Evolutionary conservation across 768 basidiomycete species (phyloP).

Genomic region (Termitomyces sp.): DNA sequence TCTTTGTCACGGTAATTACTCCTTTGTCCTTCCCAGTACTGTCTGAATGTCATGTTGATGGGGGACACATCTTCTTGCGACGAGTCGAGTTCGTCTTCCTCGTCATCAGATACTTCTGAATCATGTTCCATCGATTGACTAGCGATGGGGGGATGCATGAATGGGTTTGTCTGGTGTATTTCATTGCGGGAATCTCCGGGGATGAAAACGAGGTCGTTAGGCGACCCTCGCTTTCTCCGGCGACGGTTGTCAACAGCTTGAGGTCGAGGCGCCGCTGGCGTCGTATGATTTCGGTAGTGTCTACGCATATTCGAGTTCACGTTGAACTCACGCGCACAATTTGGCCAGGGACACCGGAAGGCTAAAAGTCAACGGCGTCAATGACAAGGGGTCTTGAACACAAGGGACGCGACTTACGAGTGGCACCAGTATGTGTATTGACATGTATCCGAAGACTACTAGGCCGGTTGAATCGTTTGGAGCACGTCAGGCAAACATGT

Average conservation of each 20-base stretch:
- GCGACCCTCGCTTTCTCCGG: slow-evolving; percentile 20
- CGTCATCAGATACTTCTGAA: slow-evolving; percentile 19
- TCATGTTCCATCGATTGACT: slow-evolving; percentile 20
- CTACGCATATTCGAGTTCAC: slow-evolving; percentile 84
- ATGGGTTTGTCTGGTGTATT: neutral
- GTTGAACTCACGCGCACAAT: slow-evolving; percentile 73
- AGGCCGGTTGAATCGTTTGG: slow-evolving; percentile 63
- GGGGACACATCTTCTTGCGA: slow-evolving; percentile 10
- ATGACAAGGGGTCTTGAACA: neutral
- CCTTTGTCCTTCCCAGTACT: neutral
- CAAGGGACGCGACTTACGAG: slow-evolving; percentile 39
- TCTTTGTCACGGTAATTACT: neutral
- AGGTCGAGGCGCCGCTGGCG: slow-evolving; percentile 25
- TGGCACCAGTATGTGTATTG: slow-evolving; percentile 65
- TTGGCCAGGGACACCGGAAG: slow-evolving; percentile 68
- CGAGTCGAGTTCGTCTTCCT: slow-evolving; percentile 19
- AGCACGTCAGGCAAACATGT: slow-evolving; percentile 48
- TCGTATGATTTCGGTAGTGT: slow-evolving; percentile 64
- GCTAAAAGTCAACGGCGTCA: slow-evolving; percentile 24
- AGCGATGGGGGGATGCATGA: slow-evolving; percentile 15
- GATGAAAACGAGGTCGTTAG: slow-evolving; percentile 12
- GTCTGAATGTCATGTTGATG: slow-evolving; percentile 1
- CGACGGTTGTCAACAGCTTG: slow-evolving; percentile 19
- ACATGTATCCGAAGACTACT: slow-evolving; percentile 61
- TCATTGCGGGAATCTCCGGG: slow-evolving; percentile 3